Percentiles rank a stretch among this genome's conserved stretches.
These are phyloP conservation scores for Blumeriella jaapii DNA, from an alignment of 2,329 filamentous ascomycete genomes.

Conservation along the genomic window DNA sequence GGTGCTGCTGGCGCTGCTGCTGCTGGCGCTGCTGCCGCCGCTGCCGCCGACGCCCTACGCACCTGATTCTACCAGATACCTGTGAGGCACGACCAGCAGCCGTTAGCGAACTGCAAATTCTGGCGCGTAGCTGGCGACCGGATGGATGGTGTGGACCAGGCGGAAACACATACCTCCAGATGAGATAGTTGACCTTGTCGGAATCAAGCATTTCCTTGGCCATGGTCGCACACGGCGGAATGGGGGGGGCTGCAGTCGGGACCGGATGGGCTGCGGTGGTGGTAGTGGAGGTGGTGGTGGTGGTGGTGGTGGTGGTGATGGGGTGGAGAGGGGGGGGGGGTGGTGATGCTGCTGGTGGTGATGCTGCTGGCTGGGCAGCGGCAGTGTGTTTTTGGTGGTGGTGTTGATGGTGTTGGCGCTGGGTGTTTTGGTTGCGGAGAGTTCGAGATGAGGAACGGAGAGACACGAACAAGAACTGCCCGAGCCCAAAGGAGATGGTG, in stretches of 20 bases:
- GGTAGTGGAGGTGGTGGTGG: constrained; percentile 2
- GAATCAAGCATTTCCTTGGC: constrained; percentile 40
- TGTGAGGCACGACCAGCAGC: constrained; percentile 17
- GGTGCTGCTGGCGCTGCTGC: no score
- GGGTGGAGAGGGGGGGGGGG: constrained; percentile 3
- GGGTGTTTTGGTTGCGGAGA: constrained; percentile 4
- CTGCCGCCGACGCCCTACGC: constrained; percentile 12
- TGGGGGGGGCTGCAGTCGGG: neutral
- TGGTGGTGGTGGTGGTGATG: neutral
- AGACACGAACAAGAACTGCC: no score
- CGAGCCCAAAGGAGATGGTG: constrained; percentile 15
- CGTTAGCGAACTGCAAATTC: constrained; percentile 26
- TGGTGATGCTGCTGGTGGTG: neutral
- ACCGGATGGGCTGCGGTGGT: neutral
- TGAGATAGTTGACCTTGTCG: constrained; percentile 57
- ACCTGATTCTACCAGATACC: constrained; percentile 28
- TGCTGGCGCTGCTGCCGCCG: no score
- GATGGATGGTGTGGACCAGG: constrained; percentile 24
- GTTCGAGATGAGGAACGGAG: constrained; percentile 15
- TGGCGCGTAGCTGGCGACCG: no score
- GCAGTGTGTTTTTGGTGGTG: constrained; percentile 2
- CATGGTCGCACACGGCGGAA: constrained; percentile 18
- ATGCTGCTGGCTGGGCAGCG: neutral
- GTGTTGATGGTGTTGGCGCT: neutral
- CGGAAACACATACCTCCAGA: constrained; percentile 50